Evolutionary conservation across 768 basidiomycete species (phyloP).

Genomic region (Amanita phalloides): DNA sequence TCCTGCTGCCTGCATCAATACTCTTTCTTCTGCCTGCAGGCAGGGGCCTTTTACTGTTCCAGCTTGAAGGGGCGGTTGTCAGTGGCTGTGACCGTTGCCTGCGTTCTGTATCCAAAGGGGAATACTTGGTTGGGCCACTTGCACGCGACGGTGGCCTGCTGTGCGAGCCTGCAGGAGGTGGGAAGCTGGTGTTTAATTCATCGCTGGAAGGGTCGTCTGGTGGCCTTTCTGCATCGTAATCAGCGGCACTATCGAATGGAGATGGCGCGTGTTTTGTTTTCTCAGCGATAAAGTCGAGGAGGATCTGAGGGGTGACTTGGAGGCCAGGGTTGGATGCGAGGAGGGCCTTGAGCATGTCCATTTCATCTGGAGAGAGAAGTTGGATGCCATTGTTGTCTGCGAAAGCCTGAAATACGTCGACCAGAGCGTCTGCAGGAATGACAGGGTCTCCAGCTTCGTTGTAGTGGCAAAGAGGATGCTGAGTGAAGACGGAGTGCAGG

Average conservation of each 20-base stretch:
- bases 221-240: constrained; percentile 25
- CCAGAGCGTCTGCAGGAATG: constrained; percentile 61
- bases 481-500: constrained; percentile 54
- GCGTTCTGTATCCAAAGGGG: constrained; percentile 59
- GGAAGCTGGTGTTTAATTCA: constrained; percentile 35
- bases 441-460: constrained; percentile 51
- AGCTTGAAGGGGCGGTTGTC: constrained; percentile 59
- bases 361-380: constrained; percentile 57
- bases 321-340: constrained; percentile 50
- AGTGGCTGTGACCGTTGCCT: constrained; percentile 67
- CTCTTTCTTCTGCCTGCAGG: constrained; percentile 65
- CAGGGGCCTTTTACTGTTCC: constrained; percentile 50
- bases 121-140: constrained; percentile 29
- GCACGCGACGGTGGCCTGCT: constrained; percentile 49
- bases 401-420: constrained; percentile 59
- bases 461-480: constrained; percentile 48
- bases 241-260: constrained; percentile 21
- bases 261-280: constrained; percentile 39
- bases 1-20: constrained; percentile 53
- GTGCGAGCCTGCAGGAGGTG: constrained; percentile 14
- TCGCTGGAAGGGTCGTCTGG: constrained; percentile 38
- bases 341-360: constrained; percentile 44
- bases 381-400: constrained; percentile 47
- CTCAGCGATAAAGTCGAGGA: constrained; percentile 55
- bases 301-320: constrained; percentile 56